Conservation (phyloP, 768 basidiomycete species). For the Mycena vitilis region DNA sequence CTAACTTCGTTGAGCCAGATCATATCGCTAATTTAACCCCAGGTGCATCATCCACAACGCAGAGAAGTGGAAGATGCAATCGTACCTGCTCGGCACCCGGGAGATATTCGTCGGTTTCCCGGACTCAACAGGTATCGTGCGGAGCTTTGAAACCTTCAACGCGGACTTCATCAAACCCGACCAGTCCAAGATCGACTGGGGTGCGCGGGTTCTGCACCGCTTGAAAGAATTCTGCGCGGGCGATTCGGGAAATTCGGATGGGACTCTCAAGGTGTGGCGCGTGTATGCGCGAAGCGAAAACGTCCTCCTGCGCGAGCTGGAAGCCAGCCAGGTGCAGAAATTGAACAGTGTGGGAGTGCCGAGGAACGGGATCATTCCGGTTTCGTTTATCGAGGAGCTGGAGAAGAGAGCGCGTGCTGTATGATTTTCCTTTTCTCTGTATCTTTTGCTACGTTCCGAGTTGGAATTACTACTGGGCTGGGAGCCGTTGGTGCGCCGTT, state of each 20-base stretch:
- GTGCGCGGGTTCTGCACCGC: slow-evolving; percentile 10
- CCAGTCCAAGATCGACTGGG: slow-evolving; percentile 19
- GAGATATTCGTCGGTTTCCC: slow-evolving; percentile 23
- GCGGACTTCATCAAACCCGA: neutral
- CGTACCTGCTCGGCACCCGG: slow-evolving; percentile 19
- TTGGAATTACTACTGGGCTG: no score
- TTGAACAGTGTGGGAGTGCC: slow-evolving; percentile 22
- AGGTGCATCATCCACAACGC: neutral
- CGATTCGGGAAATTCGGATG: neutral
- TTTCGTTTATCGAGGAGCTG: slow-evolving; percentile 19
- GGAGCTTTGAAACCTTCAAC: neutral
- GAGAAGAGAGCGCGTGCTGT: neutral
- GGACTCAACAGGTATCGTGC: neutral
- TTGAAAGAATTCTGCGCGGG: slow-evolving; percentile 5
- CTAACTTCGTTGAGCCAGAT: neutral
- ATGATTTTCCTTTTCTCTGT: no score
- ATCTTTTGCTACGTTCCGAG: no score
- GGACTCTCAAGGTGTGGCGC: slow-evolving; percentile 20
- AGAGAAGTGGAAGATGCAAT: slow-evolving; percentile 25
- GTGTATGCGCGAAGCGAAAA: neutral
- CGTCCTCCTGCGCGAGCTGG: slow-evolving; percentile 13
- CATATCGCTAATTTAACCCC: neutral
- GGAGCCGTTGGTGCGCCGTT: no score
- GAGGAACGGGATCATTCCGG: slow-evolving; percentile 29
- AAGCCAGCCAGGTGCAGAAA: neutral